Evolutionary conservation across 352 stramenopile species (phyloP).

Genomic region (Phytophthora kernoviae): DNA sequence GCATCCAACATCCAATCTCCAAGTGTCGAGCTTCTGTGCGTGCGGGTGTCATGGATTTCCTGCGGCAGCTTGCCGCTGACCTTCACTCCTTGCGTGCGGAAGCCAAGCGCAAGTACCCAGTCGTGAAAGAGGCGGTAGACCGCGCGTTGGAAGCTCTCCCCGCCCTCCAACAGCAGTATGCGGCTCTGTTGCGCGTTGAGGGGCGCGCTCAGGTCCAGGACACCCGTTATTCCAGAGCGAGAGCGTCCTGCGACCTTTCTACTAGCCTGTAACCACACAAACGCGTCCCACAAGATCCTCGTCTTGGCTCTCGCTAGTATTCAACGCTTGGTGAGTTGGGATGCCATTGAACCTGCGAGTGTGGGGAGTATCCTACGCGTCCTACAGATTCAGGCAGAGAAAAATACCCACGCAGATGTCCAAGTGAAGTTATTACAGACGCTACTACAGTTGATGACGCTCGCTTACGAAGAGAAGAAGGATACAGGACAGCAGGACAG

Average conservation of each 20-base stretch:
- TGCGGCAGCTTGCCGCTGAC: conserved; percentile 89
- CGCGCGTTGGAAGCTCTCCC: conserved; percentile 94
- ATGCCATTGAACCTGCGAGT: conserved; percentile 95
- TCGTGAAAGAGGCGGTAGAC: conserved; percentile 96
- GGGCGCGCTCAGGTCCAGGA: conserved; percentile 79
- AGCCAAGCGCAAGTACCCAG: conserved; percentile 91
- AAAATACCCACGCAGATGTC: conserved; percentile 81
- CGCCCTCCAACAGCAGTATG: conserved; percentile 95
- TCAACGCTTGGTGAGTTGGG: conserved; percentile 93
- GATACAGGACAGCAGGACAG: neutral
- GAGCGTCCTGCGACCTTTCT: conserved; percentile 95
- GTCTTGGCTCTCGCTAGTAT: conserved; percentile 95
- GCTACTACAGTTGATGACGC: conserved; percentile 84
- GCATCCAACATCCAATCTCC: neutral
- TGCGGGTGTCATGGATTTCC: conserved; percentile 85
- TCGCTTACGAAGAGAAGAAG: conserved; percentile 72
- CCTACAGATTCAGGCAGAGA: conserved; percentile 95
- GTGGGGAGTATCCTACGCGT: conserved; percentile 95
- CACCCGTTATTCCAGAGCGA: conserved; percentile 94
- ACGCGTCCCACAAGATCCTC: conserved; percentile 93
- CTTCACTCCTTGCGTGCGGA: conserved; percentile 84
- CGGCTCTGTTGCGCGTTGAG: conserved; percentile 75
- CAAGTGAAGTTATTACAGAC: conserved; percentile 91
- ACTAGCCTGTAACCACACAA: conserved; percentile 97
- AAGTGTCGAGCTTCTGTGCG: neutral